Percentiles rank a stretch among this genome's conserved stretches.
Evolutionary conservation across 2,329 filamentous ascomycete species (phyloP).

Genomic region (Phaeophleospora eucalypticola): DNA sequence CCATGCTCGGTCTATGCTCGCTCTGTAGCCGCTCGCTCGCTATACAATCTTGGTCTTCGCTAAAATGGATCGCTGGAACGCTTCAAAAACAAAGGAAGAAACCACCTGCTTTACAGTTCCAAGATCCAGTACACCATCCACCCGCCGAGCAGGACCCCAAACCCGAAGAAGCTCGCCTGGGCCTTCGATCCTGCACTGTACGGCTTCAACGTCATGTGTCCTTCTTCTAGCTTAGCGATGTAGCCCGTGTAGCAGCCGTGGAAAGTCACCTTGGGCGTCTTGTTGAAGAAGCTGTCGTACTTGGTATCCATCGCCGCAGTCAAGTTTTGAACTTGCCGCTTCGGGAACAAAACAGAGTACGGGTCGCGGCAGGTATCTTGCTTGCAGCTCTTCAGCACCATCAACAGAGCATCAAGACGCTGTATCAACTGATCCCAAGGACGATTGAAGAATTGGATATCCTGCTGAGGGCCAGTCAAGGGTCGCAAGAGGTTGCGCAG

Average conservation of each 20-base stretch:
- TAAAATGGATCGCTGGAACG: not conserved
- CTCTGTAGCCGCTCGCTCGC: too few species aligned
- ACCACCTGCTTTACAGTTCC: not conserved
- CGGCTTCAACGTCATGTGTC: conserved; percentile 32
- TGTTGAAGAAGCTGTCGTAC: conserved; percentile 24
- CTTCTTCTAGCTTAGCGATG: conserved; percentile 48
- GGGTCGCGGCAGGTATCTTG: conserved; percentile 12
- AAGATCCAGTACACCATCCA: not conserved
- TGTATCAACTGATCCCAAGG: conserved; percentile 3
- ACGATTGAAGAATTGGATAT: not conserved
- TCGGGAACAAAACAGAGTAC: conserved; percentile 21
- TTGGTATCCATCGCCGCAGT: conserved; percentile 13
- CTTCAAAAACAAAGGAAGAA: not conserved
- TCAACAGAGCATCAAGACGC: conserved; percentile 23
- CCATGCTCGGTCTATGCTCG: too few species aligned
- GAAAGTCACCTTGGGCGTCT: conserved; percentile 47
- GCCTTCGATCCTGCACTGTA: not conserved
- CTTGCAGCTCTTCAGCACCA: conserved; percentile 26
- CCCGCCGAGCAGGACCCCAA: not conserved
- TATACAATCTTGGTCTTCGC: too few species aligned
- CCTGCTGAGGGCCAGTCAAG: not conserved
- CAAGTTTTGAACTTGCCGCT: conserved; percentile 18
- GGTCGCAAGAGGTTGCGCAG: conserved; percentile 31
- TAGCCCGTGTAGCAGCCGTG: conserved; percentile 53
- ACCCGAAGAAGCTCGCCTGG: not conserved